Base-by-base conservation (phyloP, 2,329 filamentous ascomycete species). In the Botryotinia globosa region DNA sequence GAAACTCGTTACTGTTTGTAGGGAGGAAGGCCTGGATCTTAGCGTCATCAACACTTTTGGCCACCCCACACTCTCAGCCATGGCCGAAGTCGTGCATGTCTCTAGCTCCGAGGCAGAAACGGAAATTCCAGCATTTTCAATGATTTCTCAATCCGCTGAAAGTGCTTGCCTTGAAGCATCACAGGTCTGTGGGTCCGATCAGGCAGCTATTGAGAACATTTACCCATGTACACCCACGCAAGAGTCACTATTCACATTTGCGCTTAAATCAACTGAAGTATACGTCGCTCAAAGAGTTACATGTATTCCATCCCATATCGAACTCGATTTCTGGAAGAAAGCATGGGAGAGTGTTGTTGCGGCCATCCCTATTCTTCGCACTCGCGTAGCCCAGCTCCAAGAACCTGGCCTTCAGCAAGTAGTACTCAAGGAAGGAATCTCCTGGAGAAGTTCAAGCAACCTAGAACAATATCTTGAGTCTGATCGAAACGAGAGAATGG, bases 11-110 rank as follows among this genome's bases (percentile, higher is more conserved):
- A 82, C 85, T 29, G 80, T 61, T n/a, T 75, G 76, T 39, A 71
- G 77, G 59, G 73, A 73, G 12, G 72, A 73, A 48, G 81, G 82
- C 5, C 74, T 83, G 12, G 77, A 77, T 22, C 74, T 85, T 2
- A 82, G 80, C 0, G 85, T 86, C 4, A 80, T 81, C 7, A 81
- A 84, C 62, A 81, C 85, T 34, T 85, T 86, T 76, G 69, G 74
- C 3, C 79, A 84, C 68, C 83, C 84, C 37, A 82, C 79, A 12
- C 78, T 85, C 6, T 78, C 83, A 1, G 82, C 79, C 0, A 87
- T 87, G 85, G 84, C 85, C 9, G 75, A 73, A 16, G 76, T 80
- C 4, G 76, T 81, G 4, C 58, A 71, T 4, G 10, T n/a, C 20
- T 69, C 44, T 32, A 45, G 34, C 54, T 48, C 56, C 9, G 32